Conservation (phyloP, 352 stramenopile species). For the Peronospora tabacina region DNA sequence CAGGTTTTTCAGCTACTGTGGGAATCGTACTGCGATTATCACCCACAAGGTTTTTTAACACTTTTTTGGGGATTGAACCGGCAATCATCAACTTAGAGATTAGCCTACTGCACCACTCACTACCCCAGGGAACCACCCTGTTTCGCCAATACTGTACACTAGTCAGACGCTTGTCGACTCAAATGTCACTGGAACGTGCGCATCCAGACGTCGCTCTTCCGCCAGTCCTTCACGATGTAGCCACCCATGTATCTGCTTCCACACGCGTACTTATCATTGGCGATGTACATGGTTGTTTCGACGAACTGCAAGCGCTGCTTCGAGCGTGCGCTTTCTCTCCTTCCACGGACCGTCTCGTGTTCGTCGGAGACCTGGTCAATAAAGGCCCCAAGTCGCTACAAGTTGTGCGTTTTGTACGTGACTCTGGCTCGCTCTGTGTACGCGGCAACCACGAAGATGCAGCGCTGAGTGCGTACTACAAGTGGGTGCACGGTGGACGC, state of each 20-base stretch:
- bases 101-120: too few species aligned
- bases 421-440: slow-evolving; percentile 47
- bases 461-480: slow-evolving; percentile 50
- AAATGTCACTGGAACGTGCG: slow-evolving; percentile 26
- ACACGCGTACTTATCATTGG: slow-evolving; percentile 78
- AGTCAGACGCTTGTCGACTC: too few species aligned
- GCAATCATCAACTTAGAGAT: too few species aligned
- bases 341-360: slow-evolving; percentile 58
- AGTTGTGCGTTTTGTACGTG: slow-evolving; percentile 68
- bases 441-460: slow-evolving; percentile 81
- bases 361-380: slow-evolving; percentile 90
- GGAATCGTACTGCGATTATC: too few species aligned
- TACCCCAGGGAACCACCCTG: too few species aligned
- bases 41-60: too few species aligned
- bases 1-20: too few species aligned
- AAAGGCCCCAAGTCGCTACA: slow-evolving; percentile 84
- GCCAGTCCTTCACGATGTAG: slow-evolving; percentile 34
- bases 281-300: slow-evolving; percentile 89
- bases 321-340: slow-evolving; percentile 34
- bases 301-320: slow-evolving; percentile 75
- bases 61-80: too few species aligned
- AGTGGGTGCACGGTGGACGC: slow-evolving; percentile 25
- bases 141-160: too few species aligned
- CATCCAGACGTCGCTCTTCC: slow-evolving; percentile 49
- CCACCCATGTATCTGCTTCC: slow-evolving; percentile 22